Percentiles rank a stretch among this genome's conserved stretches.
Evolutionary conservation across 352 stramenopile species (phyloP).

Genomic region (Globisporangium uncinulatum): DNA sequence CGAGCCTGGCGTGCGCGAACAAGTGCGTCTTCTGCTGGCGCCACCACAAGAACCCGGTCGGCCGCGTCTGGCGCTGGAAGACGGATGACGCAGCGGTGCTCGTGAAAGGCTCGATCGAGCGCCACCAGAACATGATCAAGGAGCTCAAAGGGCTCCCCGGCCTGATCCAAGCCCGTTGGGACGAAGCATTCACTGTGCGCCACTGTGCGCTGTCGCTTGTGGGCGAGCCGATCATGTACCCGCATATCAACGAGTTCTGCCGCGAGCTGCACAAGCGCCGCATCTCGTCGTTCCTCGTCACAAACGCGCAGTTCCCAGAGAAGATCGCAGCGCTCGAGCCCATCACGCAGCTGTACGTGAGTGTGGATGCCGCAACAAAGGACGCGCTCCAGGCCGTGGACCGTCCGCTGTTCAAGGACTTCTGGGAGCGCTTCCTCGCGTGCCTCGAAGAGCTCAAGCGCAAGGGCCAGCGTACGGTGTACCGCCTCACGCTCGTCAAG

Average conservation of each 20-base stretch:
- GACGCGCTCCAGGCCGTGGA: conserved; percentile 95
- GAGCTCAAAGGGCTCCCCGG: conserved; percentile 94
- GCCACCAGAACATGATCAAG: conserved; percentile 93
- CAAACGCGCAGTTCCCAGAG: conserved; percentile 98
- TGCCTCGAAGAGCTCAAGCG: conserved; percentile 90
- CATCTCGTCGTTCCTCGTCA: conserved; percentile 98
- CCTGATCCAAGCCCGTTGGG: conserved; percentile 91
- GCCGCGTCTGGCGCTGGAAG: conserved; percentile 98
- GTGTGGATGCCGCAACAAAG: conserved; percentile 95
- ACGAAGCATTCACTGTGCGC: conserved; percentile 93
- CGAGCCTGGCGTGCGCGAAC: conserved; percentile 96
- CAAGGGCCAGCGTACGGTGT: conserved; percentile 96
- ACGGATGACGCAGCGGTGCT: conserved; percentile 95
- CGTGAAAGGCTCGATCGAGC: conserved; percentile 89
- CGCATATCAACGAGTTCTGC: conserved; percentile 97
- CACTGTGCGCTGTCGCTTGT: conserved; percentile 98
- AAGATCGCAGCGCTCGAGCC: conserved; percentile 93
- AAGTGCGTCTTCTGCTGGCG: conserved; percentile 99
- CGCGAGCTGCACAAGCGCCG: conserved; percentile 91
- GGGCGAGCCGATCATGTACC: conserved; percentile 99
- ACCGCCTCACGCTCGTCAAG: conserved; percentile 97
- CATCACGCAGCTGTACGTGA: conserved; percentile 99
- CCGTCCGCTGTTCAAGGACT: conserved; percentile 96
- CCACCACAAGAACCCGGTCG: conserved; percentile 99
- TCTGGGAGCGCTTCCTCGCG: conserved; percentile 94